phyloP scores from a whole-genome alignment of 257 asterid genomes.

The Capsicum chinense region DNA sequence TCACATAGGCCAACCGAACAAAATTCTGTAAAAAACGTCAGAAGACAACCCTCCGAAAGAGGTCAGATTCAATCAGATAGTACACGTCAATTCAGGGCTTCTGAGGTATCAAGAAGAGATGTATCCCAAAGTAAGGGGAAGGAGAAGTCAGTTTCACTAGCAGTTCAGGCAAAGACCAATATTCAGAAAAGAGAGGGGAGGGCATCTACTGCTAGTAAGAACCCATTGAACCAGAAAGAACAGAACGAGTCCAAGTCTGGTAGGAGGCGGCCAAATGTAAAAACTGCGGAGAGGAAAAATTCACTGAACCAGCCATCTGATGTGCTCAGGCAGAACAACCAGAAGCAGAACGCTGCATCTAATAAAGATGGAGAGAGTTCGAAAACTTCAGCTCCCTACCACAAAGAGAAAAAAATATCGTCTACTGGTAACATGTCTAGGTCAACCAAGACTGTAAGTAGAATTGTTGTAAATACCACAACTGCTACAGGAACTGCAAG shows the following conservation, averaged over 20 bases:
- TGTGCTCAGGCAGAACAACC: constrained; percentile 81
- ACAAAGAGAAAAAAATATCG: constrained; percentile 54
- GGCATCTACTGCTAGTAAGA: constrained; percentile 48
- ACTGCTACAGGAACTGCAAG: constrained; percentile 59
- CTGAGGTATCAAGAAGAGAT: constrained; percentile 59
- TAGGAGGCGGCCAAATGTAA: constrained; percentile 51
- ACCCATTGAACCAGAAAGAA: constrained; percentile 60
- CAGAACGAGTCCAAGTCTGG: constrained; percentile 46
- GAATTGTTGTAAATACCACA: constrained; percentile 57
- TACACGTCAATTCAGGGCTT: constrained; percentile 42
- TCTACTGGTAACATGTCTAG: constrained; percentile 47
- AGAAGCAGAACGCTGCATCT: constrained; percentile 78
- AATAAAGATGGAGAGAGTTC: constrained; percentile 45
- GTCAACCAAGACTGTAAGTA: constrained; percentile 60
- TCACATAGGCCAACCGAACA: constrained; percentile 58
- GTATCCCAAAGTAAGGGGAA: constrained; percentile 61
- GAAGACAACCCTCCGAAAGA: constrained; percentile 52
- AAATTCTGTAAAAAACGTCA: constrained; percentile 44
- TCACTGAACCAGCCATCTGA: constrained; percentile 56
- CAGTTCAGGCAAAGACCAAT: constrained; percentile 63
- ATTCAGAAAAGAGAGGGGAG: constrained; percentile 61
- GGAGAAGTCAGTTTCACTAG: constrained; percentile 61
- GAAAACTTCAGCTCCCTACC: constrained; percentile 51
- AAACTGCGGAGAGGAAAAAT: constrained; percentile 57
- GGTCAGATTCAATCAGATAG: constrained; percentile 53